Percentiles rank a stretch among this genome's conserved stretches.
Evolutionary conservation across 257 asterid genomes (phyloP).

Genomic region (Penstemon newberryi): DNA sequence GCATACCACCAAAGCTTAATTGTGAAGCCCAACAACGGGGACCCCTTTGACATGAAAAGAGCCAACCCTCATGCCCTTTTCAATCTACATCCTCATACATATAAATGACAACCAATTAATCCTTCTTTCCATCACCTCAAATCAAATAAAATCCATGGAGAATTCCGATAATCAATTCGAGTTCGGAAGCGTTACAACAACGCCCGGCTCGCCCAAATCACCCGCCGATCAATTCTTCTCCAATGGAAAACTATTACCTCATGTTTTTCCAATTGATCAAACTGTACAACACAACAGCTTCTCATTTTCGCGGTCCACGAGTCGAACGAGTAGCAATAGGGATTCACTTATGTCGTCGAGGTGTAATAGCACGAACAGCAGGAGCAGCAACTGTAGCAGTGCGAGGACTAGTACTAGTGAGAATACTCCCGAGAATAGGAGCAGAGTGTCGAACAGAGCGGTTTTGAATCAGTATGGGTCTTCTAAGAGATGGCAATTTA

Average conservation of each 20-base stretch:
- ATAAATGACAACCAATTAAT: background rate
- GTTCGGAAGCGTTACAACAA: conserved; percentile 34
- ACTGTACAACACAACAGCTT: conserved; percentile 10
- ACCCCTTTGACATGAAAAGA: conserved; percentile 43
- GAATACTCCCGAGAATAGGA: conserved; percentile 23
- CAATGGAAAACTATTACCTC: conserved; percentile 78
- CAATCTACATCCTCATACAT: conserved; percentile 27
- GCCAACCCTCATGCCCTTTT: conserved; percentile 37
- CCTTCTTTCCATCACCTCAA: background rate
- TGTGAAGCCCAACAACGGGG: conserved; percentile 45
- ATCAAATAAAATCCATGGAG: conserved; percentile 39
- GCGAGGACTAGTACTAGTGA: conserved; percentile 73
- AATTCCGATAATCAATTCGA: conserved; percentile 40
- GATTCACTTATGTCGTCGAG: conserved; percentile 67
- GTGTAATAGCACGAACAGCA: conserved; percentile 70
- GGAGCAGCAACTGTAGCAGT: conserved; percentile 64
- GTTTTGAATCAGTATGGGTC: conserved; percentile 35
- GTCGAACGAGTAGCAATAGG: conserved; percentile 61
- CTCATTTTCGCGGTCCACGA: conserved; percentile 58
- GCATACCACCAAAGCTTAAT: conserved; percentile 36
- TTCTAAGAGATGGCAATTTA: conserved; percentile 67
- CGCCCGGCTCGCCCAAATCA: conserved; percentile 52
- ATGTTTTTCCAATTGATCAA: conserved; percentile 47
- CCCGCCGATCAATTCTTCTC: conserved; percentile 79
- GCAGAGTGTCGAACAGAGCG: background rate